Base-by-base conservation (phyloP, 805 yeast species). In the Candida patagonica region DNA sequence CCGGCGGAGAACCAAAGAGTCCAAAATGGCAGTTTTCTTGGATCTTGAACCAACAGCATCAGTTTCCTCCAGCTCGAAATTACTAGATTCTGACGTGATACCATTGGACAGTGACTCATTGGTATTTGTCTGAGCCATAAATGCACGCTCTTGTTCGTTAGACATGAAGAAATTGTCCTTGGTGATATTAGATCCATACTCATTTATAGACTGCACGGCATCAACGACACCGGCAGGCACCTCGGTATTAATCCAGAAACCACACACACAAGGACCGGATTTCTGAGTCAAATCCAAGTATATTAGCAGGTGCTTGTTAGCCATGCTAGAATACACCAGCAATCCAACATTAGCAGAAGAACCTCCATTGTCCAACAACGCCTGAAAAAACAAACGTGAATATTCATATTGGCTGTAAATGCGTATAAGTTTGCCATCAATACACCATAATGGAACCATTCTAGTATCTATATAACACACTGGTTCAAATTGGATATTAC, bases 381-480 rank as follows among this genome's bases (percentile, higher is more conserved):
- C 17, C 20, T 43, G 37, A 37, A 46, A 46, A 36, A 41, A 46
- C 36, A 12, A 21, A 25, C 13, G 23, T 6, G 45, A 43, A 12
- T 3, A 9, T 16, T 32, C 33, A 16, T 34, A 33, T 13, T 17
- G 15, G 6, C 40, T 26, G 25, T 23, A 33, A n/a, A 46, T 45
- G 4, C 41, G 38, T 20, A 46, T 25, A 15, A 33, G 32, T 13
- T 42, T 40, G 25, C 50, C 46, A 13, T 32, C 19, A 8, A 47
- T 29, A 13, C 37, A 16, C 50, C 50, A 47, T 5, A 42, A 30
- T 4, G 50, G 48, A 7, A 47, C 17, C 27, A 26, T 25, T 8
- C 35, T 19, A 15, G 41, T 38, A 32, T 47, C 40, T 10, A 45
- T 37, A 34, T 40, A 46, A 9, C 38, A 36, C 6, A 35, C 35